Evolutionary conservation across 768 basidiomycete genomes (phyloP).

Genomic region (Cubamyces sp.): DNA sequence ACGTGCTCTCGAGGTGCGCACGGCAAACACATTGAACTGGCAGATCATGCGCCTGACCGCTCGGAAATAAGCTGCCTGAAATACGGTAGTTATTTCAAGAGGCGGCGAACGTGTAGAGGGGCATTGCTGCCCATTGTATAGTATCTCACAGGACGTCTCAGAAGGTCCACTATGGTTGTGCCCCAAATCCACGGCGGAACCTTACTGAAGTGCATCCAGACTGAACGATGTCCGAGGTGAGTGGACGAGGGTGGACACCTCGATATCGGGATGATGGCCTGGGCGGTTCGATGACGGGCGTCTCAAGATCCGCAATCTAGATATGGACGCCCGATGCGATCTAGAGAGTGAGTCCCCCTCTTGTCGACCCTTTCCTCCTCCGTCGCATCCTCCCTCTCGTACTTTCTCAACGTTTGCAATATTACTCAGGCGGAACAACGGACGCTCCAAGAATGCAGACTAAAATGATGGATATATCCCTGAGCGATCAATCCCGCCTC

Average conservation of each 20-base stretch:
- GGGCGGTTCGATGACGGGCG: constrained; percentile 8
- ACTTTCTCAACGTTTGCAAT: neutral
- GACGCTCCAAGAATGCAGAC: neutral
- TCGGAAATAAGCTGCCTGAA: neutral
- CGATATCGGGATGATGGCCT: neutral
- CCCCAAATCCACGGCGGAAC: constrained; percentile 1
- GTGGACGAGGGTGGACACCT: neutral
- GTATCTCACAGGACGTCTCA: neutral
- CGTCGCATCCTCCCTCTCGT: neutral
- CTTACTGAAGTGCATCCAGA: neutral
- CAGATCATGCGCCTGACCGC: neutral
- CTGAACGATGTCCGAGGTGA: neutral
- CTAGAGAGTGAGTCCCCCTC: constrained; percentile 3
- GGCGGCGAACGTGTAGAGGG: neutral
- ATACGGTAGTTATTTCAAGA: neutral
- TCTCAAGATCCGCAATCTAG: constrained; percentile 4
- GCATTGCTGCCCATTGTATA: neutral
- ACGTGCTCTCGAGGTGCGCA: neutral
- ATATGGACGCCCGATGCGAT: constrained; percentile 15
- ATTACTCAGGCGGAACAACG: neutral
- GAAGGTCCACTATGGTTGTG: neutral
- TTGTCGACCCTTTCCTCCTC: constrained; percentile 9
- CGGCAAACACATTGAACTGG: neutral
- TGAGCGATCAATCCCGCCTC: neutral
- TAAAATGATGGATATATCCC: neutral